Evolutionary conservation across 148 eudicot genomes (phyloP).

Genomic region (Selenicereus undatus): DNA sequence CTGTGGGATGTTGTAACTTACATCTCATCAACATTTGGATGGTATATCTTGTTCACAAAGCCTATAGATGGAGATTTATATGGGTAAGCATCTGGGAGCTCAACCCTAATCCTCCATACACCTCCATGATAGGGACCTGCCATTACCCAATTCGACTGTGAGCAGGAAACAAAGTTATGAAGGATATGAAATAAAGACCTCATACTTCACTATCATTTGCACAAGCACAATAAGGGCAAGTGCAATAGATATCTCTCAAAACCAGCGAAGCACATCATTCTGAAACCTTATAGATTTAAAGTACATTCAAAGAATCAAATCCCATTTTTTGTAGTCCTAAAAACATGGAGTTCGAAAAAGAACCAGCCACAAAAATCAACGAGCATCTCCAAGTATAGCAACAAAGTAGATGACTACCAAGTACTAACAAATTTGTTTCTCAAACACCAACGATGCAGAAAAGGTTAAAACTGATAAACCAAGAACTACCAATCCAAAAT

Average conservation of each 20-base stretch:
- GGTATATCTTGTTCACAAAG: constrained; percentile 84
- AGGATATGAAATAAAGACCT: constrained; percentile 8
- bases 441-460: constrained; percentile 4
- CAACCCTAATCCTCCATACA: constrained; percentile 85
- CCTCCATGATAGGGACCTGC: constrained; percentile 93
- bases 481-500: constrained; percentile 15
- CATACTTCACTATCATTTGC: not conserved
- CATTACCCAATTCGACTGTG: constrained; percentile 7
- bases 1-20: constrained; percentile 31
- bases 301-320: not conserved
- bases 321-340: not conserved
- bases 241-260: constrained; percentile 7
- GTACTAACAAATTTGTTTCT: not conserved
- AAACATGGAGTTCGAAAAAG: not conserved
- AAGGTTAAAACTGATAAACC: constrained; percentile 23
- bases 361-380: not conserved
- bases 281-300: not conserved
- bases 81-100: constrained; percentile 94
- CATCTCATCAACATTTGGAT: constrained; percentile 94
- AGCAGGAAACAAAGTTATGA: constrained; percentile 17
- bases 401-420: not conserved
- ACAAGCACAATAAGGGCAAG: not conserved
- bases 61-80: constrained; percentile 89
- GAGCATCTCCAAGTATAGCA: constrained; percentile 11
- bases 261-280: not conserved